Conservation (phyloP, 2,329 filamentous ascomycete species). For the Sclerotiophoma versabilis region DNA sequence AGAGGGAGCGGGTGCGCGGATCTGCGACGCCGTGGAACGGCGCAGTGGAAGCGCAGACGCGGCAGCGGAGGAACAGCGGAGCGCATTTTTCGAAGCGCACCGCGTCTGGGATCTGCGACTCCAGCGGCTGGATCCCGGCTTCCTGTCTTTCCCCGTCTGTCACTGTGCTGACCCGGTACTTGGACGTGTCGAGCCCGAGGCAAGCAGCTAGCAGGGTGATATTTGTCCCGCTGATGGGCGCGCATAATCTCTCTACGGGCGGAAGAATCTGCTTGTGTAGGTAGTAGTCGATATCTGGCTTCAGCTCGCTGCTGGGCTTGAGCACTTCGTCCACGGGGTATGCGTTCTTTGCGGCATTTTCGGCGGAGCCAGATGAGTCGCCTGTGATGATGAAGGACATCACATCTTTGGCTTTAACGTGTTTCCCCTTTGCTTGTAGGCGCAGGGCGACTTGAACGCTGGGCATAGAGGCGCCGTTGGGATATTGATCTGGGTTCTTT, state of each 20-base stretch:
- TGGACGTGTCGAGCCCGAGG: slow-evolving; percentile 86
- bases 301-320: slow-evolving; percentile 75
- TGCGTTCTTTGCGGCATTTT: slow-evolving; percentile 84
- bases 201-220: slow-evolving; percentile 89
- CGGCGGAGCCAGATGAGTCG: slow-evolving; percentile 66
- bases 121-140: slow-evolving; percentile 77
- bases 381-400: slow-evolving; percentile 94
- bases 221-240: slow-evolving; percentile 92
- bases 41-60: slow-evolving; percentile 75
- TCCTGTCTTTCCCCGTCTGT: slow-evolving; percentile 56
- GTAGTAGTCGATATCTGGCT: slow-evolving; percentile 97
- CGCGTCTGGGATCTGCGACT: slow-evolving; percentile 91
- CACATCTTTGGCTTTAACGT: slow-evolving; percentile 90
- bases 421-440: slow-evolving; percentile 85
- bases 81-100: slow-evolving; percentile 85
- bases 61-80: slow-evolving; percentile 79
- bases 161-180: slow-evolving; percentile 76
- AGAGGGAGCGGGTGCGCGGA: slow-evolving; percentile 56
- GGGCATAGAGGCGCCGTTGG: slow-evolving; percentile 93
- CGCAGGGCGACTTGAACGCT: slow-evolving; percentile 94
- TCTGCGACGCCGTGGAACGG: slow-evolving; percentile 76
- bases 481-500: slow-evolving; percentile 91
- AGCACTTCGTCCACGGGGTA: slow-evolving; percentile 85
- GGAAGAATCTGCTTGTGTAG: slow-evolving; percentile 98
- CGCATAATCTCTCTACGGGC: slow-evolving; percentile 95